Evolutionary conservation across 2,329 filamentous ascomycete species (phyloP), one percentile per base, ranked within the genome.

Genomic region (Talaromyces sp.): DNA sequence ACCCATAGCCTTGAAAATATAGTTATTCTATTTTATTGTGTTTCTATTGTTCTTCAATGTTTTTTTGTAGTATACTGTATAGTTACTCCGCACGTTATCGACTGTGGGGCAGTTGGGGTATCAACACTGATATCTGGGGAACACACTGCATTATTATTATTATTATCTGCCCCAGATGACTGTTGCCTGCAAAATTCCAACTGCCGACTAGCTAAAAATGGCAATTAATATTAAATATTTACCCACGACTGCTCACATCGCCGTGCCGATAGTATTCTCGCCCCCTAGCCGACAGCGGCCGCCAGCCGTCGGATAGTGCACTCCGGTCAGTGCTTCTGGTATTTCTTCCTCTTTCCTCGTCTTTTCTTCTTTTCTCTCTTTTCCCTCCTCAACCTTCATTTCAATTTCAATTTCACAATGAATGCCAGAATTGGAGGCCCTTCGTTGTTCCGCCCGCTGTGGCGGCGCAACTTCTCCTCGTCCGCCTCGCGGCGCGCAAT

Each of bases 401-500:
- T 24, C 26, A 38, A n/a, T 32, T 19, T n/a, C n/a, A n/a, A n/a
- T n/a, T 26, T 46, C 55, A 58, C 26, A 21, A 64, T 64, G 62
- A 62, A 60, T 71, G 67, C 69, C 63, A 69, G 67, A 64, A 65
- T 69, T 58, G 59, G 68, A 55, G 55, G 56, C 19, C 64, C 70
- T 64, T 65, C 66, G 62, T 66, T 70, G 62, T 69, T 73, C 66
- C 70, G 70, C 62, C 70, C 71, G 35, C 55, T 73, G 43, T 71
- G 72, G 71, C 69, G 71, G 66, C 82, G 86, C 66, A 79, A 83
- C 65, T 90, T 91, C 77, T 89, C 87, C 52, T 86, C 81, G 55
- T 87, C 87, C 2, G 77, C 83, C 38, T 81, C 83, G 63, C 82
- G 85, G 63, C 75, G 81, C 69, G 86, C 87, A 71, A 90, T 91